Evolutionary conservation across 257 asterid genomes (phyloP), one percentile per base, ranked within the genome.

Genomic region (Misopates orontium): DNA sequence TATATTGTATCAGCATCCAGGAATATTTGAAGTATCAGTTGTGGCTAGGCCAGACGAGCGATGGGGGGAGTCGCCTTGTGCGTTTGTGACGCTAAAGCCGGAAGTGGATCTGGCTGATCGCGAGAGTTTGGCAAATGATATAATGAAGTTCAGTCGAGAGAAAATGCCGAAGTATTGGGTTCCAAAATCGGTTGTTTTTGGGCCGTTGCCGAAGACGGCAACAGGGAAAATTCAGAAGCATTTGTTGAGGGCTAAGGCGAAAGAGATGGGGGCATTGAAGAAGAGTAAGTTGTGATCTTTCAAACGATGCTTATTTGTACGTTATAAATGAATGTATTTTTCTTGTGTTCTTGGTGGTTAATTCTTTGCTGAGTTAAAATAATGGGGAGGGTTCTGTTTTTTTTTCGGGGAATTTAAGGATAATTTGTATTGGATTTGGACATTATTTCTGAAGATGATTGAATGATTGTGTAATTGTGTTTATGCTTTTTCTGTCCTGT

Each of bases 11-110:
- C n/a, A 28, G 59, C 73, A 69, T 50, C 73, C 73, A 4, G 51
- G 61, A 4, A 60, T 69, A 45, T 39, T 69, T 49, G 73, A 69
- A 9, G 67, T 67, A 7, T 60, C 67, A 16, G 55, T 69, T 10
- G 67, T 69, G 3, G 68, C 67, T 25, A 60, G 23, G 39, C 73
- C 61, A 8, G 73, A 69, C 15, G 73, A 69, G 1, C 49, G 60
- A 8, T 50, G 61, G 68, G 73, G 73, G 0, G 73, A 60, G 61
- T 48, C 73, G 17, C 62, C 67, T 18, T 69, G 73, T 22, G 73
- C 73, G 14, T 69, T 69, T 69, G 73, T 69, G 19, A 69, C 49
- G 54, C 67, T 69, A 9, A 69, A 69, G 53, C 67, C 59, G 32
- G 73, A 67, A 12, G 49, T 44, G 23, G 15, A 69, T 14, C 61